These are phyloP conservation scores for Claviceps quebecensis DNA, from an alignment of 2,329 filamentous ascomycete genomes.

Conservation along the genomic window DNA sequence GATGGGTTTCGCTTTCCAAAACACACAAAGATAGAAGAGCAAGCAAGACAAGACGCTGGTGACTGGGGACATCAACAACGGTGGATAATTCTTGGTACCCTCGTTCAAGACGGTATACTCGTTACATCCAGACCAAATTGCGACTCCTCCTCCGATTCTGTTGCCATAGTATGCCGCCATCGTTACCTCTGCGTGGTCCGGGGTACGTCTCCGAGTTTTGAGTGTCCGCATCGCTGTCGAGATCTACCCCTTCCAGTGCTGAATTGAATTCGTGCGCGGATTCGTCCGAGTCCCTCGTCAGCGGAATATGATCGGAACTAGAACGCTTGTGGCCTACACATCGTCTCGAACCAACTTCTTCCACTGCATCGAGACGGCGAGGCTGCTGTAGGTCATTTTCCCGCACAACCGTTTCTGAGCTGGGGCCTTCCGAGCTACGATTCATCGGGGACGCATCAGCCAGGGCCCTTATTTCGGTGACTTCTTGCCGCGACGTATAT, in stretches of 20 bases:
- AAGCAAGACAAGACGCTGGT: background rate
- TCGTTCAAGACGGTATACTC: background rate
- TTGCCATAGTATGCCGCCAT: slow-evolving; percentile 36
- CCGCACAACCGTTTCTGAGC: background rate
- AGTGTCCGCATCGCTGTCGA: slow-evolving; percentile 12
- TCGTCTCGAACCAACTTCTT: slow-evolving; percentile 8
- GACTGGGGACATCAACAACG: too few relatives aligned
- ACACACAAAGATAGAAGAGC: background rate
- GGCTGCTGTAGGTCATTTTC: background rate
- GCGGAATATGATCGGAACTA: slow-evolving; percentile 23
- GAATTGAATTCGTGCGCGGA: slow-evolving; percentile 29
- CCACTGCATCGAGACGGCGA: background rate
- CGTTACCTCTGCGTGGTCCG: slow-evolving; percentile 14
- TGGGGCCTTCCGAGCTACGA: slow-evolving; percentile 6
- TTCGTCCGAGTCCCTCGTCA: slow-evolving; percentile 29
- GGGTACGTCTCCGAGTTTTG: slow-evolving; percentile 11
- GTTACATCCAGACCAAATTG: slow-evolving; percentile 33
- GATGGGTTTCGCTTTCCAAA: background rate
- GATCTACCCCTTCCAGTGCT: slow-evolving; percentile 24
- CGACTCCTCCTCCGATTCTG: slow-evolving; percentile 35
- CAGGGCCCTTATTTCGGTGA: slow-evolving; percentile 9
- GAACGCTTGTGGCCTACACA: slow-evolving; percentile 12
- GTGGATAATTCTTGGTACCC: too few relatives aligned
- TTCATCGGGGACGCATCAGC: slow-evolving; percentile 4
- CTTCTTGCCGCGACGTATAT: slow-evolving; percentile 15